Base-by-base conservation (phyloP, 176 grass and related monocot species). In the Ananas comosus region DNA sequence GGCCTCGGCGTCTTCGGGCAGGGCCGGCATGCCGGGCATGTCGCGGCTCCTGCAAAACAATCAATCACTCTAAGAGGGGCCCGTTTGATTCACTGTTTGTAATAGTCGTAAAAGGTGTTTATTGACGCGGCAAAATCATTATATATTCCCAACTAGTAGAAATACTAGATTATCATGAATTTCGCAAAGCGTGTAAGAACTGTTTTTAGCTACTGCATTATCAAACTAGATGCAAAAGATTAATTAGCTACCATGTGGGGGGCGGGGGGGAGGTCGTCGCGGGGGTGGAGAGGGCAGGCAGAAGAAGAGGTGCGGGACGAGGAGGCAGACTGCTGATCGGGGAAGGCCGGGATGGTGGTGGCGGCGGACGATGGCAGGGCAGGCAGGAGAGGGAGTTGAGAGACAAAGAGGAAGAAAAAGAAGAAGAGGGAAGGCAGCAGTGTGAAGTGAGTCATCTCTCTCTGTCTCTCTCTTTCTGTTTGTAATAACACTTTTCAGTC, bases 301-400 rank as follows among this genome's bases (percentile, higher is more conserved):
- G 33, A 42, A 42, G 33, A 42, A 7, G 33, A 42, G 5, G 33
- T 0, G 2, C 80, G 69, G 1, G 81, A 54, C 23, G 70, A 79
- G 24, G 81, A 52, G 68, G 92, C 80, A 12, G 93, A 92, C 83
- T 97, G 93, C 64, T 42, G 33, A 42, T 97, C 93, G 2, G 89
- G 93, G 86, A 97, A 97, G 47, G 93, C 93, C 67, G 93, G 93
- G 80, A 97, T 92, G 70, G 86, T 97, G 69, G 74, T 68, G 88
- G 83, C 56, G 73, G 80, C 61, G 90, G 77, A 1, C 76, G 90
- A 48, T 71, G 75, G 72, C 64, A 87, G 33, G 53, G 74, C 12
- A 3, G 51, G 14, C 66, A 65, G 18, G 51, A 14, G 28, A 69
- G 47, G 66, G 23, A 48, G 21, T 49, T 85, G 1, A 51, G 24